Base-by-base conservation (phyloP, 768 basidiomycete genomes). In the Mycena crocata region DNA sequence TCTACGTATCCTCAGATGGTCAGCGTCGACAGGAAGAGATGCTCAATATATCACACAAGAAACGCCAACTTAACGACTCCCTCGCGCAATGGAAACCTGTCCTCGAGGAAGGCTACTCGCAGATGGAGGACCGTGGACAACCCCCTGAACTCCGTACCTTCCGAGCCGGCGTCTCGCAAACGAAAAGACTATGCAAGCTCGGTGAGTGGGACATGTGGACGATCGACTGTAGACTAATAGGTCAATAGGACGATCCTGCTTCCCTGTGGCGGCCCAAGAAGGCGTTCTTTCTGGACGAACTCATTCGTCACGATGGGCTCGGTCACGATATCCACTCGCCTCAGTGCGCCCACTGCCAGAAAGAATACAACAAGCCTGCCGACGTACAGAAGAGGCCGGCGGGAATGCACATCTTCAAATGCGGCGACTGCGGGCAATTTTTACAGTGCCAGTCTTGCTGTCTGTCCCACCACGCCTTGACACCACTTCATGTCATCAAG, bases 251-350 rank as follows among this genome's bases (percentile, higher is more conserved):
- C 8, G 30, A 62, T 23, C 60, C 60, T 19, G 52, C 28, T 23
- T 14, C 39, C 5, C 32, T 37, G 7, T 62, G 48, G 46, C 13
- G 60, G 34, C 49, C 48, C 5, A 28, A 28, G 14, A 51, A 40
- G 28, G n/a, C 3, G 12, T n/a, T 30, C 17, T 62, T 62, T 37
- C 30, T 62, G n/a, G 60, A 62, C 24, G 49, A 62, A n/a, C 7
- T 62, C 7, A 26, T 62, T 5, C 49, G 60, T 6, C 60, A 62
- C n/a, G 60, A 62, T 21, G 60, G 60, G 10, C 50, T 62, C 19
- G 60, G 50, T 19, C 32, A 62, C 40, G n/a, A 9, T 4, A 10
- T 42, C 2, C 8, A 26, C 17, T 34, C 21, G 5, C 60, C 48
- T 5, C 2, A 10, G 3, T 62, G 60, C 49, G 48, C 35, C 6